phyloP scores from a whole-genome alignment of 306 rosid species.

The Herpetospermum pedunculosum region DNA sequence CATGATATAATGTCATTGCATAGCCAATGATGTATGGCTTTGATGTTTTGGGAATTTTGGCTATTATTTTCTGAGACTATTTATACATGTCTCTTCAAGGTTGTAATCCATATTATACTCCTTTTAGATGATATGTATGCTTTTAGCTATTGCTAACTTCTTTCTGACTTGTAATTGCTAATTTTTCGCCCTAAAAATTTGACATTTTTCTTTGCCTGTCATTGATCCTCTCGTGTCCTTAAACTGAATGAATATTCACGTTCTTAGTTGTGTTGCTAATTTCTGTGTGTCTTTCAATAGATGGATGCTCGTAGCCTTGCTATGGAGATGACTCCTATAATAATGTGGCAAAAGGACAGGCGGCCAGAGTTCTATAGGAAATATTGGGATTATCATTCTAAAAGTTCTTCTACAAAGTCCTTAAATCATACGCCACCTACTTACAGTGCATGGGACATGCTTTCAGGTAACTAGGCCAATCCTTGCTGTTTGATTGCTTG shows the following conservation, averaged over 20 bases:
- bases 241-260: neutral
- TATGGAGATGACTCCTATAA: slow-evolving; percentile 82
- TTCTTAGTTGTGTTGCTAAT: neutral
- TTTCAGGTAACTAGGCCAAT: slow-evolving; percentile 34
- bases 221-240: neutral
- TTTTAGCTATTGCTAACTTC: neutral
- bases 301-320: slow-evolving; percentile 80
- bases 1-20: neutral
- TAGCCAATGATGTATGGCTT: neutral
- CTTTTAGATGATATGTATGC: neutral
- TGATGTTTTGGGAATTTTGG: neutral
- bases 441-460: slow-evolving; percentile 62
- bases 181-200: neutral
- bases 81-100: neutral
- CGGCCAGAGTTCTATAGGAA: slow-evolving; percentile 54
- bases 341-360: slow-evolving; percentile 64
- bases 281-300: slow-evolving; percentile 25
- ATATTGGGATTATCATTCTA: slow-evolving; percentile 53
- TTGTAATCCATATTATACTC: neutral
- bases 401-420: slow-evolving; percentile 43
- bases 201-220: slow-evolving; percentile 3
- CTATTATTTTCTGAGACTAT: neutral
- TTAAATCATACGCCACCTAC: slow-evolving; percentile 37
- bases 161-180: neutral
- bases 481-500: neutral